A percentile compares a stretch with the other conserved stretches of the same genome.
Evolutionary conservation across 768 basidiomycete species (phyloP).

Genomic region (Mycena galericulata): DNA sequence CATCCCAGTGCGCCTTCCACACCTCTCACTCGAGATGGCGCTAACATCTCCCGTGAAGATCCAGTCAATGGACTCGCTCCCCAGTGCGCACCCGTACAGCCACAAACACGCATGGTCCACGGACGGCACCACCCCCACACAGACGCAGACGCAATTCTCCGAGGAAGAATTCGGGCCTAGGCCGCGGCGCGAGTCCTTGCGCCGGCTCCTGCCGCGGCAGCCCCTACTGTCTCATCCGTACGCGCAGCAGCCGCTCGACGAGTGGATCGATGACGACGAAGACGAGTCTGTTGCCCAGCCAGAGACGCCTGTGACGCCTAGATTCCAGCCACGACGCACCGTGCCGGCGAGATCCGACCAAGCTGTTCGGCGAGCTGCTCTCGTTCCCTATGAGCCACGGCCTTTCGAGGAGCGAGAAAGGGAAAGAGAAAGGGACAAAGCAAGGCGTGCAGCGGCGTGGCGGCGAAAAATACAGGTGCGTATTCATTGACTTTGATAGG

Average conservation of each 20-base stretch:
- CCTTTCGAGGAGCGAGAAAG: conserved; percentile 1
- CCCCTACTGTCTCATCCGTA: conserved; percentile 10
- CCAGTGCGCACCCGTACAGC: conserved; percentile 4
- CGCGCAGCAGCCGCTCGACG: background rate
- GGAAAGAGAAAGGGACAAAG: background rate
- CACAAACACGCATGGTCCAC: background rate
- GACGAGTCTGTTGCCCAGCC: conserved; percentile 18
- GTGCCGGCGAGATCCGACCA: background rate
- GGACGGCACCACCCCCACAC: background rate
- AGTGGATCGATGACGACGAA: conserved; percentile 26
- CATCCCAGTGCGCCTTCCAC: background rate
- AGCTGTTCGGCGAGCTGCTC: background rate
- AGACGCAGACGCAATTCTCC: conserved; percentile 12
- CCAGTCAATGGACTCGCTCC: conserved; percentile 25
- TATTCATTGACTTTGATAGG: no score
- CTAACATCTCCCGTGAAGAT: background rate
- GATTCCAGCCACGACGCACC: background rate
- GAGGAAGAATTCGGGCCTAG: background rate
- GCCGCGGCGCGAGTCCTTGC: conserved; percentile 7
- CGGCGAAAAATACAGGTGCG: conserved; percentile 22
- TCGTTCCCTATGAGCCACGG: conserved; percentile 16
- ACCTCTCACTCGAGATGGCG: no score
- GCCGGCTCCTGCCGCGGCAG: background rate
- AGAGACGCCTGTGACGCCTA: background rate
- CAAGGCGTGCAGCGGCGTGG: conserved; percentile 1